Base-by-base conservation (phyloP, 129 eudicot species). In the Chrysanthemum makinoi region DNA sequence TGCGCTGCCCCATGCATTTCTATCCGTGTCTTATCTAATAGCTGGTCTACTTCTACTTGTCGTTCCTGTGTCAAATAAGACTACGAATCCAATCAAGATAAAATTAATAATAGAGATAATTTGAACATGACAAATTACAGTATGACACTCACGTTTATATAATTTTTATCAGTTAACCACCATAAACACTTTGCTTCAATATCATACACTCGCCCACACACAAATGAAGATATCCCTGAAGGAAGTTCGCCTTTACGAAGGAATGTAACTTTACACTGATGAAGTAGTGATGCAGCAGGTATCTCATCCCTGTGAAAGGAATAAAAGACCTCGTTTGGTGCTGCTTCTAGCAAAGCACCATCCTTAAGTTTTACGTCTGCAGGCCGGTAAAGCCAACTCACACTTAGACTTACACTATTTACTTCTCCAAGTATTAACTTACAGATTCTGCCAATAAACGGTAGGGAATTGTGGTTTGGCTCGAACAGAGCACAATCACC, bases 221-320 rank as follows among this genome's bases (percentile, higher is more conserved):
- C 89, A 84, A 90, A 86, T 69, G 97, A 86, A 79, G 87, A 87
- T 74, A 80, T 54, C 89, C 96, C 92, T 69, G 85, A 24, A 65
- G 97, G 93, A 82, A 94, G 86, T 72, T 87, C 93, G 82, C 99
- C n/a, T 84, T 82, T 87, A 74, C 90, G 91, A 76, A 94, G 89
- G 74, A 94, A 94, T 79, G 99, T 88, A 78, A 94, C 97, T 87
- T 94, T 94, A 86, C 99, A 94, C 77, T 90, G 99, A 87, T 94
- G 99, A 64, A 94, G 89, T 72, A 94, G 66, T 16, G 99, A 90
- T 74, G 96, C 97, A 80, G 99, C 99, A 76, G 94, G 93, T 75
- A 76, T 81, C 82, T 94, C 89, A 81, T 88, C 97, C 83, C 82
- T 76, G 73, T 90, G 96, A 73, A 94, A 94, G 17, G 99, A 94